Conservation (phyloP, 805 yeast genomes). For the Zygotorulaspora sp. region DNA sequence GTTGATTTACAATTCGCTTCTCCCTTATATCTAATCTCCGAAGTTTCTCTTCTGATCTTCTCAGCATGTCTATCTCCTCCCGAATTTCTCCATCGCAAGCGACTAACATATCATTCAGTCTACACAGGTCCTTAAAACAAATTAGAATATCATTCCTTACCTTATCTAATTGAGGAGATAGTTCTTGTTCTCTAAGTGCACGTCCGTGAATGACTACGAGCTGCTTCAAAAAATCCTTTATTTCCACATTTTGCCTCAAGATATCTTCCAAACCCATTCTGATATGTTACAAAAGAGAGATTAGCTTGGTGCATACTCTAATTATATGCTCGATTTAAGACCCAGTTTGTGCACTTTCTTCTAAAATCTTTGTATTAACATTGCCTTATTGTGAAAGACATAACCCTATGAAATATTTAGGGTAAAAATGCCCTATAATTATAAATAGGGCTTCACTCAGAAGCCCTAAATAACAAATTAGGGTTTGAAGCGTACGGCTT, state of each 20-base stretch:
- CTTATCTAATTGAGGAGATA: conserved; percentile 16
- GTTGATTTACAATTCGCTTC: conserved; percentile 8
- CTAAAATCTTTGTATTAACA: too few relatives aligned
- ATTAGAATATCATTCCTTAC: conserved; percentile 28
- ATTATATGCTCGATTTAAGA: not conserved
- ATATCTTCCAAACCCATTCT: conserved; percentile 23
- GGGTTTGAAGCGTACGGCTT: too few relatives aligned
- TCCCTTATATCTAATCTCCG: conserved; percentile 12
- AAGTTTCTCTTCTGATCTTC: conserved; percentile 14
- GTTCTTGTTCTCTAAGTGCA: conserved; percentile 19
- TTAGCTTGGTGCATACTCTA: too few relatives aligned
- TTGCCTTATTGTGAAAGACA: too few relatives aligned
- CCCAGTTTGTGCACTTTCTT: not conserved
- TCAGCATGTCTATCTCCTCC: conserved; percentile 18
- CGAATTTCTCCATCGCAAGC: conserved; percentile 27
- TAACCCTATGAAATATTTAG: too few relatives aligned
- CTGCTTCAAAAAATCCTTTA: conserved; percentile 20
- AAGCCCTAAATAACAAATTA: too few relatives aligned
- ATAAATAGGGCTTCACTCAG: too few relatives aligned
- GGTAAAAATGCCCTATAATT: too few relatives aligned
- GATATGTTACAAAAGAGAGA: too few relatives aligned
- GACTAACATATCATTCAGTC: conserved; percentile 24
- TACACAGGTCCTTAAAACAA: conserved; percentile 29
- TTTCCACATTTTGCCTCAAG: conserved; percentile 23
- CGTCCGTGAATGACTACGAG: conserved; percentile 21